Evolutionary conservation across 768 basidiomycete species (phyloP), one percentile per base, ranked within the genome.

Genomic region (Clathrus columnatus): DNA sequence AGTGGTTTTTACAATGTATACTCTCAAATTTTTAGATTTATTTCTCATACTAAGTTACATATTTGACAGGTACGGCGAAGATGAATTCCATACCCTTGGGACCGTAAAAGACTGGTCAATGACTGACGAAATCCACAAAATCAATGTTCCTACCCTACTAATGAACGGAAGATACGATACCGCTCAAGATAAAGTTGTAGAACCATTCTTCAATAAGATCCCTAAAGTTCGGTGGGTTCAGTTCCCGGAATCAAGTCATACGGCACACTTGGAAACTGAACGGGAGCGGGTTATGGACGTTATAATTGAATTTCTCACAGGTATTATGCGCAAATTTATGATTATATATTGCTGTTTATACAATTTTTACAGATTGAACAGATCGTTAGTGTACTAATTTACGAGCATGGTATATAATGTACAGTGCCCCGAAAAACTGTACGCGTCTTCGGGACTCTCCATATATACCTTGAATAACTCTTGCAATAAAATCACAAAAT

Each of bases 81-180:
- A n/a, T n/a, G 72, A 74, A 59, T 74, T 74, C 60, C 62, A 64
- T 30, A 68, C 72, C 20, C 65, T 69, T 8, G 75, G 75, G 0
- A 64, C 72, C 0, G 55, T 81, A 42, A 73, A 73, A 60, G 60
- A 68, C 2, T 82, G 80, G 80, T 64, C 69, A 11, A 72, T 79
- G 48, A 61, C 77, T 14, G 71, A 75, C 42, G 67, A 72, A 10
- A 62, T 80, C 7, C 66, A 70, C 57, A 70, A 65, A 4, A 75
- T 79, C 24, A 36, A 54, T 5, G 66, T 67, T 6, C 68, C 72
- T 0, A 70, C 67, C 4, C 62, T 71, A 10, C 46, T 73, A 7
- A 65, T 75, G 46, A 76, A 75, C 56, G 76, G 76, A 8, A 60
- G 60, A 3, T 63, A 69, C 42, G 77, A 79, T 60, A 67, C 71